These are phyloP conservation scores for Erythrophleum ivorense DNA, from an alignment of 331 rosid genomes.

Conservation along the genomic window DNA sequence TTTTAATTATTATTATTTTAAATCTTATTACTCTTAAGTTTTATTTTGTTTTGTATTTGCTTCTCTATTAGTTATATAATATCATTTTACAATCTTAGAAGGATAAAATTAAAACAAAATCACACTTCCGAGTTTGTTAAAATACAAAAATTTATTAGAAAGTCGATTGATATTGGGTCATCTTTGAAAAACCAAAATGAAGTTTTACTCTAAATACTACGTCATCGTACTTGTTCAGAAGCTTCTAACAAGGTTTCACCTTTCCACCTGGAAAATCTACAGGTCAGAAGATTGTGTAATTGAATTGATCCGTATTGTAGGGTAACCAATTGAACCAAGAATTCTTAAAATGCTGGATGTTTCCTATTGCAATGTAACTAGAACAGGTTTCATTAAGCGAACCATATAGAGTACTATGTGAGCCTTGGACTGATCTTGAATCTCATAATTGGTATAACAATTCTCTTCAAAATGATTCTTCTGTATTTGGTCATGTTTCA, in stretches of 20 bases:
- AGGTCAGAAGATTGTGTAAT: background rate
- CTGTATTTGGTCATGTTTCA: constrained; percentile 29
- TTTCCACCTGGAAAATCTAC: background rate
- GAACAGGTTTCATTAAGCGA: background rate
- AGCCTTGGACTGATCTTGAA: background rate
- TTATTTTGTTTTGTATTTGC: background rate
- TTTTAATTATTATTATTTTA: no score
- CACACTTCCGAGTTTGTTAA: background rate
- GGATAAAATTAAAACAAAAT: background rate
- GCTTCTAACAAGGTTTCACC: background rate
- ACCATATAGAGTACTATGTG: no score
- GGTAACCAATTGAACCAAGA: background rate
- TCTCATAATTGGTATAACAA: no score
- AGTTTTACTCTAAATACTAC: background rate
- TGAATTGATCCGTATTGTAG: background rate
- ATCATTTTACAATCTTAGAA: no score
- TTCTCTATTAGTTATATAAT: no score
- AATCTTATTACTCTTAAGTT: background rate
- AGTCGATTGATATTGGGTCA: background rate
- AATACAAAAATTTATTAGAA: no score
- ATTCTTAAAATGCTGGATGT: background rate
- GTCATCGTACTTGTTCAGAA: background rate
- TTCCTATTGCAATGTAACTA: background rate
- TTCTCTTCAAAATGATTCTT: constrained; percentile 7
- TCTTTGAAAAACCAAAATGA: no score